Evolutionary conservation across 2,329 filamentous ascomycete genomes (phyloP).

Genomic region (Apiospora koreana): DNA sequence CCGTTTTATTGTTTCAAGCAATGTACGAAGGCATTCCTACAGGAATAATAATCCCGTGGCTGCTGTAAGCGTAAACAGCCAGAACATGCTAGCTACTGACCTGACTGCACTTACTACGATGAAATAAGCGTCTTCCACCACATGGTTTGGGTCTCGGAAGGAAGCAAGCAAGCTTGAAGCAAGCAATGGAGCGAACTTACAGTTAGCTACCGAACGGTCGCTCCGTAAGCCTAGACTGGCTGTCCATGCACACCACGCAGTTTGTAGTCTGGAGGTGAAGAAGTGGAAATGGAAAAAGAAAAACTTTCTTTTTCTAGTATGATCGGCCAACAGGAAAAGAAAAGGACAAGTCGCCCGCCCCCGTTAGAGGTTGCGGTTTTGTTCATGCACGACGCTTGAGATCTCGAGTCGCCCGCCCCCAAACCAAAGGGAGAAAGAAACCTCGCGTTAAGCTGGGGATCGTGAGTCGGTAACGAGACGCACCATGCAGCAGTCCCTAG

Average conservation of each 20-base stretch:
- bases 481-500: background rate
- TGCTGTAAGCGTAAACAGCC: background rate
- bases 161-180: background rate
- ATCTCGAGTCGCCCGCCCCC: background rate
- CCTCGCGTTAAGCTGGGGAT: background rate
- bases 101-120: background rate
- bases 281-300: background rate
- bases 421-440: background rate
- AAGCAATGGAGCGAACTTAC: background rate
- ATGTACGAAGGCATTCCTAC: background rate
- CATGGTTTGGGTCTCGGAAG: slow-evolving; percentile 4
- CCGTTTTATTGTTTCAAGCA: background rate
- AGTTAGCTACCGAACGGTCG: background rate
- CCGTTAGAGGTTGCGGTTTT: background rate
- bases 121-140: background rate
- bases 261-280: background rate
- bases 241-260: background rate
- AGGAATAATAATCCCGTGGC: background rate
- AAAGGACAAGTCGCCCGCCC: background rate
- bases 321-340: background rate
- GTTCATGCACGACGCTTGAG: background rate
- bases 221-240: background rate
- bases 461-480: background rate
- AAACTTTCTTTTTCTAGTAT: background rate
- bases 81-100: background rate